phyloP scores from a whole-genome alignment of 768 basidiomycete species.

The Harrya chromipes region DNA sequence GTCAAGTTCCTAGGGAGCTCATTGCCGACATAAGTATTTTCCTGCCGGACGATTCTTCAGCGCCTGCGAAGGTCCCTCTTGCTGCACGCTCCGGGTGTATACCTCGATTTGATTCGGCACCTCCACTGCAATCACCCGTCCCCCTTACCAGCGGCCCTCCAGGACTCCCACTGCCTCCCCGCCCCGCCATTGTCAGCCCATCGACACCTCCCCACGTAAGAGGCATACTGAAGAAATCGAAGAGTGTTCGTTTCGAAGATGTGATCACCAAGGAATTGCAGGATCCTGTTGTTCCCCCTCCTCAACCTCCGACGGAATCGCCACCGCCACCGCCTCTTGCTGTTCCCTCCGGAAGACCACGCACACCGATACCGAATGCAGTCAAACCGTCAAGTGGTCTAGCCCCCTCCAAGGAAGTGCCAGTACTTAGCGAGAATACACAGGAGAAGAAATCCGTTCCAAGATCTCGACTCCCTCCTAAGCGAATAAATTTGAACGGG shows the following conservation, averaged over 20 bases:
- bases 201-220: conserved; percentile 30
- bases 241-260: conserved; percentile 39
- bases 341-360: conserved; percentile 6
- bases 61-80: conserved; percentile 1
- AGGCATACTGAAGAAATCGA: conserved; percentile 40
- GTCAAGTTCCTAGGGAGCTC: conserved; percentile 1
- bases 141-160: conserved; percentile 15
- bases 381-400: not conserved
- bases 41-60: conserved; percentile 13
- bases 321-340: conserved; percentile 7
- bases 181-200: conserved; percentile 22
- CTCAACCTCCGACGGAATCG: conserved; percentile 1
- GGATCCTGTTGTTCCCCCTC: not conserved
- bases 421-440: not conserved
- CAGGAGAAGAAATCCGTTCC: conserved; percentile 12
- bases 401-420: not conserved
- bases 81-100: not conserved
- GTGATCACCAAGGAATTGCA: conserved; percentile 1
- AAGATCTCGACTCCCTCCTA: conserved; percentile 15
- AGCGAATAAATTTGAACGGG: conserved; percentile 8
- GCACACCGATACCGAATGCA: conserved; percentile 8
- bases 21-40: conserved; percentile 6
- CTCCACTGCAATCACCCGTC: conserved; percentile 7
- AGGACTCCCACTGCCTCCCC: conserved; percentile 17
- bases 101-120: not conserved